Evolutionary conservation across 2,329 filamentous ascomycete genomes (phyloP), one percentile per base, ranked within the genome.

Genomic region (Ascochyta koolunga): DNA sequence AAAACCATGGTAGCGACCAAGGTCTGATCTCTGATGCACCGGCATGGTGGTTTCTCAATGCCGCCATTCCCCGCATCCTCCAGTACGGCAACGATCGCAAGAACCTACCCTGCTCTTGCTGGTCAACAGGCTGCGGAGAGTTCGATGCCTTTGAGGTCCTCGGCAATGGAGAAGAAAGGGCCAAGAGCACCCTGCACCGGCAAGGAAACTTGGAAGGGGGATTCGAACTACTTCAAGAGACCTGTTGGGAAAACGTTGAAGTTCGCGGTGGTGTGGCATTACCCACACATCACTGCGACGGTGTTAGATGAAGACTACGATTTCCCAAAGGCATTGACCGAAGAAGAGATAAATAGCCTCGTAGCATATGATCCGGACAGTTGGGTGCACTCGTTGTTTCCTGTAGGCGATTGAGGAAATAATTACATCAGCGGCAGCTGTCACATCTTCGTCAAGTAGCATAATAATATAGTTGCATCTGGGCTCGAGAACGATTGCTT

Each of bases 61-160:
- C 84, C 16, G 81, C 84, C 56, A 90, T 93, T 57, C 85, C 89
- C 22, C 86, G 86, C 56, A 86, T 87, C 5, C 77, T 82, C 5
- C 89, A 92, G 72, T 92, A 92, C 77, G 81, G 81, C 59, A 76
- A 78, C 41, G 71, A 77, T 7, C 73, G 76, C 42, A 66, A 67
- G 49, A 70, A 69, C 52, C 60, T 70, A 22, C 68, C 71, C 2
- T 93, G 89, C 80, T 89, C 85, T 54, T 93, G 90, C 80, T 92
- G 89, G 89, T 75, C 74, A 11, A 79, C 69, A 66, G 85, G 84
- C 32, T 92, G 89, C 69, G 89, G 88, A 64, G 90, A 93, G 76
- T 84, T 89, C 58, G 90, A 93, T 67, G 80, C 92, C 48, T 86
- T 88, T 66, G 90, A 93, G 76, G 81, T 90, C 21, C 83, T 93